Evolutionary conservation across 2,329 filamentous ascomycete genomes (phyloP).

Genomic region (Xylariaceae sp.): DNA sequence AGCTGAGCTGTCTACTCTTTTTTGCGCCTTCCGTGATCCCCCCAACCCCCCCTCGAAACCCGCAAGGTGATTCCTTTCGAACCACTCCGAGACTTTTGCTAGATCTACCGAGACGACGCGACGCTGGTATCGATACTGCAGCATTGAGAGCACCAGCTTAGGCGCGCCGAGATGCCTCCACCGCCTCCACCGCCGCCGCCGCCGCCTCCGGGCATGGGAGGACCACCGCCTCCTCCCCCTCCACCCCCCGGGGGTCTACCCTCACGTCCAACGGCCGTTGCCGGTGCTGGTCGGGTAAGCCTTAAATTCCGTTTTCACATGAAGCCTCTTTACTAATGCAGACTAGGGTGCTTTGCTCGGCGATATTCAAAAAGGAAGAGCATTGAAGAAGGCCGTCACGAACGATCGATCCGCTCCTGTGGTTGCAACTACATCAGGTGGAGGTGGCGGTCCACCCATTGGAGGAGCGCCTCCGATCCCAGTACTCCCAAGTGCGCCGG

Average conservation of each 20-base stretch:
- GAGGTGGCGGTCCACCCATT: constrained; percentile 64
- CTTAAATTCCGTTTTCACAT: neutral
- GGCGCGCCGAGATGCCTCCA: constrained; percentile 50
- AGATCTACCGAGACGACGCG: neutral
- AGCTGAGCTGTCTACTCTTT: too few relatives aligned
- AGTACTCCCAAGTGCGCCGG: constrained; percentile 56
- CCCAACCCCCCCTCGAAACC: too few relatives aligned
- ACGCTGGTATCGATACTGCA: neutral
- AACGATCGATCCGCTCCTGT: constrained; percentile 90
- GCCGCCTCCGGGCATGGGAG: constrained; percentile 60
- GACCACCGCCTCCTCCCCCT: constrained; percentile 68
- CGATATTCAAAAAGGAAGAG: constrained; percentile 83
- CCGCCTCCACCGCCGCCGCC: constrained; percentile 76
- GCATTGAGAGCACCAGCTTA: neutral
- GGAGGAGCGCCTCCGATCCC: constrained; percentile 85
- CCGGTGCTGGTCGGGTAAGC: constrained; percentile 66
- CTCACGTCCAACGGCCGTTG: constrained; percentile 61
- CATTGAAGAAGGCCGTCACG: constrained; percentile 83
- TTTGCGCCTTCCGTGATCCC: neutral
- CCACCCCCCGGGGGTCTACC: constrained; percentile 70
- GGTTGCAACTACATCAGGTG: constrained; percentile 62
- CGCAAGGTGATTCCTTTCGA: neutral
- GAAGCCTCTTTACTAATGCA: constrained; percentile 3
- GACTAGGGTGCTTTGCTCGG: constrained; percentile 79
- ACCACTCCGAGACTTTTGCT: neutral